These are phyloP conservation scores for Aspergillus quadricinctus DNA, from an alignment of 2,329 filamentous ascomycete genomes.

Conservation along the genomic window DNA sequence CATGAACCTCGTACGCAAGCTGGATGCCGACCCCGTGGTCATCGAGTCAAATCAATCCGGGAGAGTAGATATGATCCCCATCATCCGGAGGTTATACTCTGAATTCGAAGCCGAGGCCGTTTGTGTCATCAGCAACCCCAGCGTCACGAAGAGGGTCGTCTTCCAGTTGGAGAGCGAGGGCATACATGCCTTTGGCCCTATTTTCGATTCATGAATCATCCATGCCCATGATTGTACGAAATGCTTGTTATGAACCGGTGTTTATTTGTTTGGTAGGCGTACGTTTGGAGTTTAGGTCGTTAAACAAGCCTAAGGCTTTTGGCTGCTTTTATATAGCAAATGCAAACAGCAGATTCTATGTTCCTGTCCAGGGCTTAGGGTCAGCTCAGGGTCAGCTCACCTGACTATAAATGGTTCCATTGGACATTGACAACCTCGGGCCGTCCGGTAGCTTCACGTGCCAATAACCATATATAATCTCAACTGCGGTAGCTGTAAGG, in stretches of 20 bases:
- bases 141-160: slow-evolving; percentile 63
- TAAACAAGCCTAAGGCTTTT: neutral
- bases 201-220: slow-evolving; percentile 59
- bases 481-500: neutral
- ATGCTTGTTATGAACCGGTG: slow-evolving; percentile 3
- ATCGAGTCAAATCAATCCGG: slow-evolving; percentile 61
- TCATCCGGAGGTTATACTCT: slow-evolving; percentile 49
- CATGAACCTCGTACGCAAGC: slow-evolving; percentile 50
- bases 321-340: neutral
- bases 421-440: neutral
- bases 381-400: neutral
- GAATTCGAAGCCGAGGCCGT: slow-evolving; percentile 60
- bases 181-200: slow-evolving; percentile 65
- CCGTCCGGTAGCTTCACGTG: neutral
- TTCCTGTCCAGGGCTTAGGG: neutral
- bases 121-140: slow-evolving; percentile 68
- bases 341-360: neutral
- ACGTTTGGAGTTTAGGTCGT: neutral
- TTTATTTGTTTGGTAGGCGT: neutral
- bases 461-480: too few relatives aligned
- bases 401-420: neutral
- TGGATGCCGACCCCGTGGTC: slow-evolving; percentile 61
- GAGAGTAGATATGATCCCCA: slow-evolving; percentile 57
- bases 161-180: slow-evolving; percentile 64
- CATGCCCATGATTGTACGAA: neutral